phyloP scores from a whole-genome alignment of 2,329 filamentous ascomycete species.

The Phialophora expanda region DNA sequence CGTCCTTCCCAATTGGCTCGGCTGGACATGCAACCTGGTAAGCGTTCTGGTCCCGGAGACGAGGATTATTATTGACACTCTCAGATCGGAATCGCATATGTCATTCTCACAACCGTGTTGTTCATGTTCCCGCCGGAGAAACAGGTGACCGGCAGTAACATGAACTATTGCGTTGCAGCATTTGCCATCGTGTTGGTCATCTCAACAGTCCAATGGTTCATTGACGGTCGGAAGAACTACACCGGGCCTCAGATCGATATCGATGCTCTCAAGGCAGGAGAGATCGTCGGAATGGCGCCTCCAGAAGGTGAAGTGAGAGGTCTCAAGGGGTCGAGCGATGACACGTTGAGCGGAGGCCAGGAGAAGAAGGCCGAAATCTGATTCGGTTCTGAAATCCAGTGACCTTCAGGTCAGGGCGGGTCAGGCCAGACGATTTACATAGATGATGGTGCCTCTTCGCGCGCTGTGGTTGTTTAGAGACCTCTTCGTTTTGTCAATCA shows the following conservation, averaged over 20 bases:
- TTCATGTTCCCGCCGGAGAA: constrained; percentile 74
- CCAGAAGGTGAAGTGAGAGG: constrained; percentile 11
- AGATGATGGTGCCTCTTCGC: background rate
- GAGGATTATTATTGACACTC: background rate
- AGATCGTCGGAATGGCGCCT: constrained; percentile 35
- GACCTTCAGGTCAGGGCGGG: background rate
- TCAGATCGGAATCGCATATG: constrained; percentile 65
- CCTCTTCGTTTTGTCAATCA: background rate
- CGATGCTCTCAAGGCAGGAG: constrained; percentile 40
- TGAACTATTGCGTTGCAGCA: constrained; percentile 64
- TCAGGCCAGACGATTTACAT: background rate
- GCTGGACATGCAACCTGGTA: constrained; percentile 65
- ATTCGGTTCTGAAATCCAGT: background rate
- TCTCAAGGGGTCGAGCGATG: constrained; percentile 16
- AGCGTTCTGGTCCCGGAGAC: constrained; percentile 26
- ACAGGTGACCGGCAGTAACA: constrained; percentile 68
- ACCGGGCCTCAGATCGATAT: constrained; percentile 58
- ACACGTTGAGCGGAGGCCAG: constrained; percentile 20
- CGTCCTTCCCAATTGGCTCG: constrained; percentile 59
- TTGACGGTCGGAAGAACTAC: constrained; percentile 67
- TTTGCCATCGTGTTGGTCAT: constrained; percentile 64
- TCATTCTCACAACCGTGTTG: constrained; percentile 72
- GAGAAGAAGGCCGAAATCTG: constrained; percentile 9
- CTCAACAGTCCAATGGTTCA: constrained; percentile 63
- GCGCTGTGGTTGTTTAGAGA: background rate